Percentiles rank a stretch among this genome's conserved stretches.
phyloP scores from a whole-genome alignment of 805 yeast genomes.

The Candida mattraensis region DNA sequence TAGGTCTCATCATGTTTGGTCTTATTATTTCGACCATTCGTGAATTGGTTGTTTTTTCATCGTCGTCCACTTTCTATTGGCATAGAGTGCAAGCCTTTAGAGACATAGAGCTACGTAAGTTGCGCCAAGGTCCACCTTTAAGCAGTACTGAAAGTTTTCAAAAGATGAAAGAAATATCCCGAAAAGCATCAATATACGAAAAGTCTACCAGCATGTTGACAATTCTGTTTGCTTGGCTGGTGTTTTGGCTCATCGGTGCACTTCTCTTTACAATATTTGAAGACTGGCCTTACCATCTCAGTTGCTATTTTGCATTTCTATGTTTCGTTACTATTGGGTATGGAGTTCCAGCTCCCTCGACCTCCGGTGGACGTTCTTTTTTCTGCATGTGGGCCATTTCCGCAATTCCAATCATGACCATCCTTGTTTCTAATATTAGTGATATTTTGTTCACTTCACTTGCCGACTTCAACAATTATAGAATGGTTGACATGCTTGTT shows the following conservation, averaged over 20 bases:
- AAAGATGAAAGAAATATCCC: conserved; percentile 53
- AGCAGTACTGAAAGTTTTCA: conserved; percentile 52
- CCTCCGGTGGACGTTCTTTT: conserved; percentile 67
- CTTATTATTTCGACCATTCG: conserved; percentile 70
- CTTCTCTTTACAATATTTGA: conserved; percentile 59
- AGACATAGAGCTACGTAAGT: conserved; percentile 29
- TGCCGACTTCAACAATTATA: conserved; percentile 18
- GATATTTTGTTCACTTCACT: conserved; percentile 48
- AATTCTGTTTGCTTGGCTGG: conserved; percentile 45
- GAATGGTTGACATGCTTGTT: conserved; percentile 14
- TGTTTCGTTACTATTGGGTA: conserved; percentile 83
- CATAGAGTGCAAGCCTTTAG: conserved; percentile 59
- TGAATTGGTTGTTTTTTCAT: conserved; percentile 58
- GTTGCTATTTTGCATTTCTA: conserved; percentile 73
- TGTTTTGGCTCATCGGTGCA: conserved; percentile 76
- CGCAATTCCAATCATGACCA: conserved; percentile 88
- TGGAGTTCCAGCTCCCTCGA: conserved; percentile 68
- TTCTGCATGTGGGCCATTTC: conserved; percentile 78
- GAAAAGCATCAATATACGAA: conserved; percentile 40
- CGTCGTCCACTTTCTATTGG: conserved; percentile 65
- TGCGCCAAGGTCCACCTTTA: conserved; percentile 21
- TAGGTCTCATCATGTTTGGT: conserved; percentile 75
- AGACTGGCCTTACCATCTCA: conserved; percentile 68
- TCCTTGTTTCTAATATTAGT: conserved; percentile 68
- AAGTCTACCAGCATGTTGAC: conserved; percentile 37